phyloP scores from a whole-genome alignment of 208 protist genomes.

The Porcisia deanei region DNA sequence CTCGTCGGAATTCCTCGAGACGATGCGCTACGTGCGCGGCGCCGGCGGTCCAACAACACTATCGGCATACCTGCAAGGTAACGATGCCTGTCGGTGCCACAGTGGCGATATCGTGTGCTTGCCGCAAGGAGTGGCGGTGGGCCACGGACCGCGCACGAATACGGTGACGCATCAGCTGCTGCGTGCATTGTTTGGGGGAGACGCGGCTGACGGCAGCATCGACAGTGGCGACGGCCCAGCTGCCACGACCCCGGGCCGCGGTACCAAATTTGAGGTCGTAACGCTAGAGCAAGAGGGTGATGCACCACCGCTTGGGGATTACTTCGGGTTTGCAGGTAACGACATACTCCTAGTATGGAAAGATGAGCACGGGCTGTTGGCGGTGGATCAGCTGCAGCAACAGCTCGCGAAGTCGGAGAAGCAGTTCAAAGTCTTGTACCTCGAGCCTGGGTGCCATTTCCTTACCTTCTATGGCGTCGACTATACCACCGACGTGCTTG shows the following conservation, averaged over 20 bases:
- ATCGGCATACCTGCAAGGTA: conserved; percentile 77
- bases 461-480: conserved; percentile 90
- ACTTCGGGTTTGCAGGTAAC: conserved; percentile 93
- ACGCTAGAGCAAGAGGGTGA: conserved; percentile 91
- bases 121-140: conserved; percentile 82
- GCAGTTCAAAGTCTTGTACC: conserved; percentile 62
- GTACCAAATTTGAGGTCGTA: conserved; percentile 68
- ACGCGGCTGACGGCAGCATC: neutral
- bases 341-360: conserved; percentile 89
- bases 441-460: conserved; percentile 93
- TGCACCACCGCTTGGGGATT: conserved; percentile 90
- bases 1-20: conserved; percentile 85
- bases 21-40: conserved; percentile 85
- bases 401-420: conserved; percentile 25
- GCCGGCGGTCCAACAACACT: conserved; percentile 79
- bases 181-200: conserved; percentile 59
- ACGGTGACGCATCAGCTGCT: conserved; percentile 73
- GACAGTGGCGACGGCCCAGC: neutral
- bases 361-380: conserved; percentile 90
- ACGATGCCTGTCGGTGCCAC: conserved; percentile 81
- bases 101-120: conserved; percentile 90
- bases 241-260: neutral
- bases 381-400: conserved; percentile 91
- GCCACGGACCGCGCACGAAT: conserved; percentile 89
- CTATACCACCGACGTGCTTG: conserved; percentile 77